phyloP scores from a whole-genome alignment of 176 grass and related monocot species.

The Raddia distichophylla region DNA sequence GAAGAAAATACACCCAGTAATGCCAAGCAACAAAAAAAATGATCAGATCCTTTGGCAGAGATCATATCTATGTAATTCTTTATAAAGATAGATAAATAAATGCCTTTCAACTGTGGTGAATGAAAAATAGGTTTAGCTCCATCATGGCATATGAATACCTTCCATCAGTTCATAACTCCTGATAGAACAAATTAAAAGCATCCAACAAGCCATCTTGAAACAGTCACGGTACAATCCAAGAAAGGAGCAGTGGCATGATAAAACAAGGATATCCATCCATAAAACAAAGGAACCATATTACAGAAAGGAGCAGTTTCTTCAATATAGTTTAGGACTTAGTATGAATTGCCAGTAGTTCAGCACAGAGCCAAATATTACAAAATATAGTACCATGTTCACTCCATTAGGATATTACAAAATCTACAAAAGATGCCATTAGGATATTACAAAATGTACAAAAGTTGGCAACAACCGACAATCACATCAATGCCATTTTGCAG shows the following conservation, averaged over 20 bases:
- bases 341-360: too few relatives aligned
- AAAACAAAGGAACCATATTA: background rate
- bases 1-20: too few relatives aligned
- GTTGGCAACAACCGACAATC: too few relatives aligned
- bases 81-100: conserved; percentile 78
- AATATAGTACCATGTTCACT: too few relatives aligned
- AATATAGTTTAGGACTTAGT: too few relatives aligned
- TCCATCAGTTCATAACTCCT: conserved; percentile 99
- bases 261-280: too few relatives aligned
- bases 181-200: conserved; percentile 27
- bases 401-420: too few relatives aligned
- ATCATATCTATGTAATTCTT: conserved; percentile 84
- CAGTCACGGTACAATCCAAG: background rate
- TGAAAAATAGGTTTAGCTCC: conserved; percentile 84
- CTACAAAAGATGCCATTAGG: too few relatives aligned
- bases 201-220: conserved; percentile 11
- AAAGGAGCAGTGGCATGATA: background rate
- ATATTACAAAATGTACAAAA: too few relatives aligned
- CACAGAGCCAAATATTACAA: too few relatives aligned
- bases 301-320: background rate
- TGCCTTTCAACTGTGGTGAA: conserved; percentile 73
- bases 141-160: conserved; percentile 87
- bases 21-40: conserved; percentile 45
- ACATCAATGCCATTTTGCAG: too few relatives aligned
- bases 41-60: conserved; percentile 74